Evolutionary conservation across 208 protist genomes (phyloP), one percentile per base, ranked within the genome.

Genomic region (Crithidia acanthocephali): DNA sequence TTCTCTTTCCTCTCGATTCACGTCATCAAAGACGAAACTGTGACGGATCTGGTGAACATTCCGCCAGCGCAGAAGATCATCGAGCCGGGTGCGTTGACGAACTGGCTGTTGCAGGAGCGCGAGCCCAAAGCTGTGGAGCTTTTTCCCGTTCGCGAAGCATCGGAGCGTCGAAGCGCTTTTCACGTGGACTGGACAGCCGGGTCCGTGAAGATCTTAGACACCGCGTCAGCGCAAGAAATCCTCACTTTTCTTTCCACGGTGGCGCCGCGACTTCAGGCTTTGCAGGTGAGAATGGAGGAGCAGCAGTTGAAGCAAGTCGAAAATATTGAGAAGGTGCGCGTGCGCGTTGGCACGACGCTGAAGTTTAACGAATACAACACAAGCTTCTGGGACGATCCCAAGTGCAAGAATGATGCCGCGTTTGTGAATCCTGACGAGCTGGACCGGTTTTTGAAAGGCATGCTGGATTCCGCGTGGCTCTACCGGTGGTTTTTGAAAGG

Each of bases 1-100:
- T 98, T 96, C 59, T 98, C 94, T n/a, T 96, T 95, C 61, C 77
- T 98, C 52, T 90, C 88, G 9, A 80, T 98, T 64, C 91, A 96
- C 61, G 65, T 98, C 22, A 75, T 86, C 35, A 94, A 93, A 37
- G 94, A 98, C 70, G 75, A 83, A 13, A 70, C 69, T 13, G 84
- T 61, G 0, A 82, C 62, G 28, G 72, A 84, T 1, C 57, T 90
- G 28, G 77, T 90, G 6, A 85, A 57, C 18, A 68, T 94, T 28
- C 87, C 88, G 2, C 30, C 68, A 13, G 51, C 57, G 20, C 42
- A 83, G 23, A 81, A 83, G 51, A 81, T 47, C 5, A 82, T 97
- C 16, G 80, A 86, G 27, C 40, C 80, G 18, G 89, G 90, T 3
- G 67, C 82, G 2, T 72, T 98, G 16, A 96, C 90, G 25, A 86